Conservation (phyloP, 2,329 filamentous ascomycete genomes). For the Curvularia sp. region DNA sequence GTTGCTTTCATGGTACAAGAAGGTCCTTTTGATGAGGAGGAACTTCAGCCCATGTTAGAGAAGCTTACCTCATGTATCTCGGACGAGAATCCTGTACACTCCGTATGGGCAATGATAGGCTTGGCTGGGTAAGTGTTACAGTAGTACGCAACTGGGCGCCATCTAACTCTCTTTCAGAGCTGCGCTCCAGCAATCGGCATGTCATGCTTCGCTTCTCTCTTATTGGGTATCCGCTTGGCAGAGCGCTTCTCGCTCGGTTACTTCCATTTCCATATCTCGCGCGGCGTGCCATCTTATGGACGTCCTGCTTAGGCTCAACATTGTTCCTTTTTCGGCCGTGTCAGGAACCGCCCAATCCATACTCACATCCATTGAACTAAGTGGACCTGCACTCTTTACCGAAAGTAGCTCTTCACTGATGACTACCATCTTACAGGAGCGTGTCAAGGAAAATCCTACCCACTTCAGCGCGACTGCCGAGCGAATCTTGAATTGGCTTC, state of each 20-base stretch:
- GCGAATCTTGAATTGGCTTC: constrained; percentile 80
- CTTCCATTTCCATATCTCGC: constrained; percentile 73
- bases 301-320: constrained; percentile 67
- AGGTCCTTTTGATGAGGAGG: constrained; percentile 54
- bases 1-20: constrained; percentile 59
- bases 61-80: constrained; percentile 66
- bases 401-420: constrained; percentile 81
- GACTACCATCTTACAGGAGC: constrained; percentile 70
- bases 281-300: constrained; percentile 78
- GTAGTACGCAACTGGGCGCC: neutral
- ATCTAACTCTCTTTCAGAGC: constrained; percentile 28
- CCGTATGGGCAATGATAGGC: constrained; percentile 86
- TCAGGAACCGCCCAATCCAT: constrained; percentile 75
- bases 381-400: constrained; percentile 78
- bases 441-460: constrained; percentile 72
- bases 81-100: constrained; percentile 68
- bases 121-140: constrained; percentile 70
- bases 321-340: constrained; percentile 73
- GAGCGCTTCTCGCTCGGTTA: constrained; percentile 72
- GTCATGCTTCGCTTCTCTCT: constrained; percentile 46
- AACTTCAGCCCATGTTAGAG: constrained; percentile 64
- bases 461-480: constrained; percentile 72
- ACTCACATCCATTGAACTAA: constrained; percentile 78
- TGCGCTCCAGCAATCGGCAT: constrained; percentile 41
- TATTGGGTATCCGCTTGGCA: constrained; percentile 81